Evolutionary conservation across 139 green algal genomes (phyloP), one percentile per base, ranked within the genome.

Genomic region (Diplosphaera chodatii): DNA sequence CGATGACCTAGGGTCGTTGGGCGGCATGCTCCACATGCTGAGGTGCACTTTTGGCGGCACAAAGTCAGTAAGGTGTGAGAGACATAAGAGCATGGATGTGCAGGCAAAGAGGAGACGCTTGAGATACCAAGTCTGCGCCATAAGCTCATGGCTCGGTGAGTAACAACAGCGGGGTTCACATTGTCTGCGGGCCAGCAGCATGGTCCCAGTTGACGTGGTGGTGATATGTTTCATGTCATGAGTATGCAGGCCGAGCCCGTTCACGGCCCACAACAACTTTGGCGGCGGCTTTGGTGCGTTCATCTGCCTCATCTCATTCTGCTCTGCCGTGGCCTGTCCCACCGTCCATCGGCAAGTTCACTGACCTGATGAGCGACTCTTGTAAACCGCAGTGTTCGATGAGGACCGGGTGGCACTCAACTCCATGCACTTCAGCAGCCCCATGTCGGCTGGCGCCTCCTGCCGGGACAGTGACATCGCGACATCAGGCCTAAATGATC

Each of bases 221-320:
- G n/a, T n/a, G n/a, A n/a, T n/a, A n/a, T n/a, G n/a, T n/a, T n/a
- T n/a, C n/a, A n/a, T n/a, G n/a, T n/a, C n/a, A n/a, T n/a, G n/a
- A n/a, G n/a, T 18, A 10, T 59, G 48, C 70, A 80, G 69, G 18
- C 40, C 66, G 8, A 79, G 72, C 34, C 70, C 77, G 15, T 75
- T 67, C 62, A 40, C 69, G 4, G 32, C n/a, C 31, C 48, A 89
- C 71, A 87, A 91, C 70, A 91, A 96, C 76, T 94, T 90, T 75
- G 90, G 91, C 8, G 91, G 90, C 31, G 91, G 91, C 30, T 97
- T 97, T 74, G 89, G 84, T 89, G 69, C n/a, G n/a, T n/a, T n/a
- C n/a, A n/a, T n/a, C n/a, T n/a, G n/a, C n/a, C n/a, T n/a, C n/a
- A n/a, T n/a, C n/a, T n/a, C n/a, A n/a, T n/a, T n/a, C n/a, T n/a